Conservation (phyloP, 129 eudicot species). For the Lonicera japonica region DNA sequence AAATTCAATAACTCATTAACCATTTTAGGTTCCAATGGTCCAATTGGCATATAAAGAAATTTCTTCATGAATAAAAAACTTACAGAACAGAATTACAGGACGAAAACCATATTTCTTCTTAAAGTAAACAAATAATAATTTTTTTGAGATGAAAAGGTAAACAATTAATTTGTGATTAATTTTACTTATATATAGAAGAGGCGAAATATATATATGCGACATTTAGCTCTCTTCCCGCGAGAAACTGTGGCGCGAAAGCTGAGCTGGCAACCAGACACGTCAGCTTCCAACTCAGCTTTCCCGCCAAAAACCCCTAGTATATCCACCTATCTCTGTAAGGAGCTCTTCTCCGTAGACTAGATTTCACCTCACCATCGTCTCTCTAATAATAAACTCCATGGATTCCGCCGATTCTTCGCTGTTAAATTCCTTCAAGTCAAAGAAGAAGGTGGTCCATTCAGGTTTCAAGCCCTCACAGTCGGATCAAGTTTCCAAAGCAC, state of each 20-base stretch:
- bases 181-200: no score
- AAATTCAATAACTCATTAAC: no score
- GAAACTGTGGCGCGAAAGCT: slow-evolving; percentile 51
- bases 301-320: slow-evolving; percentile 49
- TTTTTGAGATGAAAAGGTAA: no score
- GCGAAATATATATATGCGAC: neutral
- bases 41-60: no score
- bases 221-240: neutral
- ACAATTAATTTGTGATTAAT: no score
- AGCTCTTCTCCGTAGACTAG: neutral
- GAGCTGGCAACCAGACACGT: slow-evolving; percentile 39
- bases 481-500: slow-evolving; percentile 7
- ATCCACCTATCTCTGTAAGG: neutral
- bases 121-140: no score
- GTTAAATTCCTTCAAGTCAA: slow-evolving; percentile 36
- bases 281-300: slow-evolving; percentile 27
- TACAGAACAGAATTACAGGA: no score
- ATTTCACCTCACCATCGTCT: slow-evolving; percentile 10
- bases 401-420: slow-evolving; percentile 31
- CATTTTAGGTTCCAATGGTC: no score
- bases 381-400: slow-evolving; percentile 26
- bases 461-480: slow-evolving; percentile 20
- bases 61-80: no score
- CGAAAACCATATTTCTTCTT: no score
- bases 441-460: slow-evolving; percentile 33